Evolutionary conservation across 306 rosid genomes (phyloP), one percentile per base, ranked within the genome.

Genomic region (Vicia sativa): DNA sequence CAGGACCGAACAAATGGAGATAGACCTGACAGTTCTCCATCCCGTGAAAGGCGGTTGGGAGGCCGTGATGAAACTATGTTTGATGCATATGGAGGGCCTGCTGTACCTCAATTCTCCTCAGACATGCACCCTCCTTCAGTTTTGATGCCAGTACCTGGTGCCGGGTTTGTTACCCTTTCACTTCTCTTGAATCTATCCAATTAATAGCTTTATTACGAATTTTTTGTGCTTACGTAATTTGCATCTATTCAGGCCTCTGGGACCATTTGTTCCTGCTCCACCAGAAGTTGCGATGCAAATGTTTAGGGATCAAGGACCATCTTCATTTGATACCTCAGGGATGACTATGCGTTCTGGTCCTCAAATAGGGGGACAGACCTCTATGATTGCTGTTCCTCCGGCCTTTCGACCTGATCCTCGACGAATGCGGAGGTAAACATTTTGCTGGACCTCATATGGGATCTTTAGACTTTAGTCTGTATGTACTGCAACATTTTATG

Each of bases 251-350:
- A 95, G 99, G 71, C 99, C 99, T 54, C 73, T 95, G 67, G 99
- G 99, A 71, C 99, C 99, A 37, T 95, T 95, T 67, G 99, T 95
- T 62, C 99, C 99, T 78, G 99, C 99, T 73, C 99, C 99, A 35
- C 99, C 99, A 74, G 99, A 95, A 75, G 97, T 25, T 78, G 99
- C 99, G 37, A 95, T 90, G 99, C 95, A 87, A 77, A 90, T 95
- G 97, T 79, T 95, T 54, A 85, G 96, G 71, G 99, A 95, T 13
- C 99, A 95, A 78, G 99, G 97, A 43, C 95, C 98, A 60, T 76
- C 98, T 15, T 80, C 97, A 19, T 93, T 66, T 68, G 99, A 95
- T 81, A 84, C 84, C 38, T 70, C 85, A 21, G 92, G 89, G 57
- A 90, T 95, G 80, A 90, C 77, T 61, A 86, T 87, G 76, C 83